Percentiles rank a stretch among this genome's conserved stretches.
These are phyloP conservation scores for Tetrahymena borealis DNA, from an alignment of 73 alveolate genomes.

Conservation along the genomic window DNA sequence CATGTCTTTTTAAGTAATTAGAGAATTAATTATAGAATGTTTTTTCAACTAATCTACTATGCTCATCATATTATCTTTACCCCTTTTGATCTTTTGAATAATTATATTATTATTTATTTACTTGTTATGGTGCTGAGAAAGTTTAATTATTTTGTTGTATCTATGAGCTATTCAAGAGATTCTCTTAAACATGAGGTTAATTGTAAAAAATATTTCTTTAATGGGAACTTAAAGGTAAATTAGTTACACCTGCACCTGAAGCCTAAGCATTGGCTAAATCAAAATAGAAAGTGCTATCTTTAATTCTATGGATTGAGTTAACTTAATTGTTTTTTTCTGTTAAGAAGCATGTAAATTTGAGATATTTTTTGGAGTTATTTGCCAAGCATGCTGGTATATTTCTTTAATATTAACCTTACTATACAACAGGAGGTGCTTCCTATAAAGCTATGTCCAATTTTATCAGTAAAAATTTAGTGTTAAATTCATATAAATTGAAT, in stretches of 20 bases:
- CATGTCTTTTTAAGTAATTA: not conserved
- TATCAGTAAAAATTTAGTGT: not conserved
- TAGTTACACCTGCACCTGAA: not conserved
- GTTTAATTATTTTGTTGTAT: not conserved
- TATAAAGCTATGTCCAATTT: not conserved
- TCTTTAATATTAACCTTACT: no score
- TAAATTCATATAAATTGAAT: not conserved
- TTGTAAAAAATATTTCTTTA: not conserved
- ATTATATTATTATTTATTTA: not conserved
- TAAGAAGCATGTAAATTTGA: not conserved
- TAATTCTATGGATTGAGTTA: not conserved
- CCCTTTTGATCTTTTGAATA: not conserved
- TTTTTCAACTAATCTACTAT: not conserved
- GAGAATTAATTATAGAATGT: not conserved
- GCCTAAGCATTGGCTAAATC: not conserved
- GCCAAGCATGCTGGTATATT: not conserved
- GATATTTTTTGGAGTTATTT: not conserved
- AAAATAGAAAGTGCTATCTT: not conserved
- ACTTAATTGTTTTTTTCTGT: not conserved
- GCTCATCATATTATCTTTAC: not conserved
- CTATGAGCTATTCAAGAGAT: not conserved
- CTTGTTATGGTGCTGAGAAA: not conserved
- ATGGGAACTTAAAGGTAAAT: not conserved
- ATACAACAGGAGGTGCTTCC: not conserved
- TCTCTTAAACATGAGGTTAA: not conserved